Conservation (phyloP, 1,284 basidiomycete genomes). For the Irpex sp. region DNA sequence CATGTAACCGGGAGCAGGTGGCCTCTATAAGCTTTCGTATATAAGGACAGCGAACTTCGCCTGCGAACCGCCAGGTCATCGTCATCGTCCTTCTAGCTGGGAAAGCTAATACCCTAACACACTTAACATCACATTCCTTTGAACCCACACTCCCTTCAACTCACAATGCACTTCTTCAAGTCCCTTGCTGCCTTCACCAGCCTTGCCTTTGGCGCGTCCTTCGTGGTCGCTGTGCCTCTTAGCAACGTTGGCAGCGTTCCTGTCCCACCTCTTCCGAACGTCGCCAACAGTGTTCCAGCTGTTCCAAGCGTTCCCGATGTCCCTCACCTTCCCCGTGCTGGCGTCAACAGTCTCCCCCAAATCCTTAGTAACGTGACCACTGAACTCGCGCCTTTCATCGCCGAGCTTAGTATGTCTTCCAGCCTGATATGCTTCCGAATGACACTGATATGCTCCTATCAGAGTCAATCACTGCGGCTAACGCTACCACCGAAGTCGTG, state of each 20-base stretch:
- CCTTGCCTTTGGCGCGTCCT: conserved; percentile 29
- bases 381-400: conserved; percentile 22
- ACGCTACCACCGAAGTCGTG: conserved; percentile 29
- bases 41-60: not conserved
- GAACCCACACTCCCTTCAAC: conserved; percentile 34
- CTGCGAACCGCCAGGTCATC: not conserved
- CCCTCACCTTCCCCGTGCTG: conserved; percentile 13
- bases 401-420: conserved; percentile 29
- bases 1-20: not conserved
- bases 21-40: not conserved
- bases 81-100: not conserved
- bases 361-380: conserved; percentile 21
- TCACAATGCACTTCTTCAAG: conserved; percentile 44
- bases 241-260: not conserved
- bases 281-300: not conserved
- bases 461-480: conserved; percentile 30
- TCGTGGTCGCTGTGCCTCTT: conserved; percentile 19
- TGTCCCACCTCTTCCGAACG: conserved; percentile 8
- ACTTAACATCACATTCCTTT: not conserved
- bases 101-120: not conserved
- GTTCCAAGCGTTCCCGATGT: conserved; percentile 2
- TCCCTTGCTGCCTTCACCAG: conserved; percentile 33
- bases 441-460: conserved; percentile 1
- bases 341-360: conserved; percentile 18
- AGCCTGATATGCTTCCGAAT: not conserved